These are phyloP conservation scores for Plantago elongata DNA, from an alignment of 257 asterid species.

Conservation along the genomic window DNA sequence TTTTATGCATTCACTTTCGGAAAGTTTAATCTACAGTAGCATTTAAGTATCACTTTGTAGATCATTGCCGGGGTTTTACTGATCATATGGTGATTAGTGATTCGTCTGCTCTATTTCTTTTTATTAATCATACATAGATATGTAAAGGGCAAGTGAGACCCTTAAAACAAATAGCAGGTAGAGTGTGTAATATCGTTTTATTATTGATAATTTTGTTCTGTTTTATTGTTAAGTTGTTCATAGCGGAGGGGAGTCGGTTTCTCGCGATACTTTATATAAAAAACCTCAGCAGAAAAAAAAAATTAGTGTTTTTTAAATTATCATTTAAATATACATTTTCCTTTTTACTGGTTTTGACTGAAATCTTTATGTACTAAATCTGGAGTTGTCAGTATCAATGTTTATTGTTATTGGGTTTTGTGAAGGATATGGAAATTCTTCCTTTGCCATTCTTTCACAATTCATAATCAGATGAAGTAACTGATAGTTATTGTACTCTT, in stretches of 20 bases:
- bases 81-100: neutral
- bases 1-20: conserved; percentile 1
- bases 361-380: neutral
- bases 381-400: conserved; percentile 2
- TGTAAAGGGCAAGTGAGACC: neutral
- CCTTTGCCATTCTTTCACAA: neutral
- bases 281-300: neutral
- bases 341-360: neutral
- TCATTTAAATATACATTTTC: neutral
- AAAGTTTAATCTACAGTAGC: conserved; percentile 1
- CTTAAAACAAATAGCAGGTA: neutral
- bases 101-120: conserved; percentile 1
- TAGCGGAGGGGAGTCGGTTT: neutral
- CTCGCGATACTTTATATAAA: neutral
- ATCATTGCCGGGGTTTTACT: conserved; percentile 4
- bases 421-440: neutral
- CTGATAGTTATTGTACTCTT: neutral
- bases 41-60: conserved; percentile 13
- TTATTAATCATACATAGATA: conserved; percentile 8
- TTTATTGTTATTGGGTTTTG: neutral
- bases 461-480: neutral
- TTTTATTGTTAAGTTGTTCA: neutral
- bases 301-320: no score
- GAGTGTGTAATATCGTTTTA: no score
- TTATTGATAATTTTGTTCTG: no score